These are phyloP conservation scores for Corylus avellana DNA, from an alignment of 306 rosid genomes.

Conservation along the genomic window DNA sequence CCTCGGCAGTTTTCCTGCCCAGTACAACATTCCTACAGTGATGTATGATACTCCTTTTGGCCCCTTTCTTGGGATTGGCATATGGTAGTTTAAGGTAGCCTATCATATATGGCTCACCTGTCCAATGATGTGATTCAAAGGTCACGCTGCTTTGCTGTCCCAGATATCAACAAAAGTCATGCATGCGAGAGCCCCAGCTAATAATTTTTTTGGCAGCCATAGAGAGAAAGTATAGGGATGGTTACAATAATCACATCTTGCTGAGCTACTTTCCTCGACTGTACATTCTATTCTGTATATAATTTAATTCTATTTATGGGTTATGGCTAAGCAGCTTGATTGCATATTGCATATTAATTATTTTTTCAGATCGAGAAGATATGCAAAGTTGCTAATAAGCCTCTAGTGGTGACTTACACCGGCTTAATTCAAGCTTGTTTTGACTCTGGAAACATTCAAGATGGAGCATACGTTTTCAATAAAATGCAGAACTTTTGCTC, in stretches of 20 bases:
- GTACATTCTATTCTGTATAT: conserved; percentile 8
- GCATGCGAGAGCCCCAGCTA: neutral
- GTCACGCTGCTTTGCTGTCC: neutral
- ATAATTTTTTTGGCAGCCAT: neutral
- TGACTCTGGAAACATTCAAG: conserved; percentile 59
- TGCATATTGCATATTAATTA: conserved; percentile 23
- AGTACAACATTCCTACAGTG: neutral
- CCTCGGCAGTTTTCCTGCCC: neutral
- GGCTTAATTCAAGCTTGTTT: conserved; percentile 91
- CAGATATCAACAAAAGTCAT: neutral
- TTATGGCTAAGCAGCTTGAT: conserved; percentile 22
- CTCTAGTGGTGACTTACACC: conserved; percentile 93
- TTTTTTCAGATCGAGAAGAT: conserved; percentile 79
- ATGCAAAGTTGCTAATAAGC: conserved; percentile 89
- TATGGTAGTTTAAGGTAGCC: neutral
- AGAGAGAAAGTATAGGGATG: neutral
- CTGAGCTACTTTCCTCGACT: neutral
- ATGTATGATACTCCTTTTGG: neutral
- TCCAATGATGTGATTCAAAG: neutral
- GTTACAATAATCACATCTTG: neutral
- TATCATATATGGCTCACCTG: neutral
- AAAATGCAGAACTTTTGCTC: conserved; percentile 77
- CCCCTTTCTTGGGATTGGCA: neutral
- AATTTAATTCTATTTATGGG: neutral
- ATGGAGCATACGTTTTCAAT: conserved; percentile 66